Evolutionary conservation across 306 rosid species (phyloP).

Genomic region (Vachellia collinsii): DNA sequence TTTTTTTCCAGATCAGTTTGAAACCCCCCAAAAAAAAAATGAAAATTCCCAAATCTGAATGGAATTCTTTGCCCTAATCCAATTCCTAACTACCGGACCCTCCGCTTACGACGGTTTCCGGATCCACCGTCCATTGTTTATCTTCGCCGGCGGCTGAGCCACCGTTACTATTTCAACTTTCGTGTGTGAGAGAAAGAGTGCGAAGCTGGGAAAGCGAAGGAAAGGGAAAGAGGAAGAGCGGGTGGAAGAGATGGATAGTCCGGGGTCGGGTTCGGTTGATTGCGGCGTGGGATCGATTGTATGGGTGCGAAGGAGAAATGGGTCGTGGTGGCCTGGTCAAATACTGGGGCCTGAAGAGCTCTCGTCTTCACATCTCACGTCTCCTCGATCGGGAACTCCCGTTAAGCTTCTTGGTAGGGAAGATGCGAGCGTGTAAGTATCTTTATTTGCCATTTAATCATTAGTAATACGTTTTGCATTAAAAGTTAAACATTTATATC

Average conservation of each 20-base stretch:
- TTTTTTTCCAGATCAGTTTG: background rate
- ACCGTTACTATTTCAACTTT: background rate
- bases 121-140: conserved; percentile 28
- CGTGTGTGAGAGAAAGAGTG: background rate
- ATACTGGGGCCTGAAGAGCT: conserved; percentile 45
- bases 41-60: conserved; percentile 54
- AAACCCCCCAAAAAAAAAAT: conserved; percentile 5
- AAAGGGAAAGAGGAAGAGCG: conserved; percentile 33
- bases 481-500: background rate
- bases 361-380: conserved; percentile 50
- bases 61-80: conserved; percentile 50
- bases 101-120: conserved; percentile 41
- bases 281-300: conserved; percentile 56
- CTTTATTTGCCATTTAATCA: background rate
- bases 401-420: conserved; percentile 60
- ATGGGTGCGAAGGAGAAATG: conserved; percentile 55
- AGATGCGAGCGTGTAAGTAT: conserved; percentile 53
- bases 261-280: conserved; percentile 47
- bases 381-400: conserved; percentile 58
- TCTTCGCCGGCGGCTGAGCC: conserved; percentile 43
- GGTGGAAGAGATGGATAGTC: conserved; percentile 38
- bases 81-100: conserved; percentile 28
- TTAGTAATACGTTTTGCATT: background rate
- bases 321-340: conserved; percentile 69
- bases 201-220: conserved; percentile 51